A percentile compares a stretch with the other conserved stretches of the same genome.
Evolutionary conservation across 345 rosid species (phyloP).

Genomic region (rapeseed (Brassica napus)): DNA sequence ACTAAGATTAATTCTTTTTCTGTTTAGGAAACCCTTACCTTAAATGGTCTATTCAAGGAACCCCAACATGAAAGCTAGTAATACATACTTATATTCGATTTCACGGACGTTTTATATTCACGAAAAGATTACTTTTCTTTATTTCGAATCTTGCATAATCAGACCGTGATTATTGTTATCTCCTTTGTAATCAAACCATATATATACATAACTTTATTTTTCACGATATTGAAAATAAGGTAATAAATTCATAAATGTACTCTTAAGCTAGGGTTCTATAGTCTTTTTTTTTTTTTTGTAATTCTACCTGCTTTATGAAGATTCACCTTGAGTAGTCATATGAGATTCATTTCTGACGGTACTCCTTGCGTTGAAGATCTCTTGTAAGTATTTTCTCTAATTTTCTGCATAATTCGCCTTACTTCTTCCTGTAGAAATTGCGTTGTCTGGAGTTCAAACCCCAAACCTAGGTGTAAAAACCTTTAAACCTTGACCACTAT

Average conservation of each 20-base stretch:
- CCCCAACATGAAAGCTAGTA: slow-evolving; percentile 8
- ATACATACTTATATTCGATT: slow-evolving; percentile 16
- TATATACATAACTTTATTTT: neutral
- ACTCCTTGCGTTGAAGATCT: too few species aligned
- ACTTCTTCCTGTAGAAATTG: too few species aligned
- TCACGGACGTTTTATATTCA: slow-evolving; percentile 1
- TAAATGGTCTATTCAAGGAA: slow-evolving; percentile 32
- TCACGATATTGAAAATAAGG: neutral
- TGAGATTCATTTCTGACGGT: too few species aligned
- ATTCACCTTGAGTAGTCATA: too few species aligned
- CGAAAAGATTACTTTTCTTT: neutral
- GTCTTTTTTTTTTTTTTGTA: neutral
- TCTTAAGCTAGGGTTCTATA: neutral
- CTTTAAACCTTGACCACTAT: too few species aligned
- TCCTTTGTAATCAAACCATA: neutral
- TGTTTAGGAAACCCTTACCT: slow-evolving; percentile 37
- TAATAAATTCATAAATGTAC: neutral
- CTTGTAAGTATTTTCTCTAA: too few species aligned
- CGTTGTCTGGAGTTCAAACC: too few species aligned
- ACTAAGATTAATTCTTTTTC: slow-evolving; percentile 26
- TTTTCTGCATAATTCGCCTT: too few species aligned
- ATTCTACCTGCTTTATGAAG: too few species aligned
- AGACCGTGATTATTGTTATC: neutral
- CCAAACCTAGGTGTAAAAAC: too few species aligned
- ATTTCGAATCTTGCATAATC: neutral